Evolutionary conservation across 768 basidiomycete genomes (phyloP).

Genomic region (Cytidiella melzeri): DNA sequence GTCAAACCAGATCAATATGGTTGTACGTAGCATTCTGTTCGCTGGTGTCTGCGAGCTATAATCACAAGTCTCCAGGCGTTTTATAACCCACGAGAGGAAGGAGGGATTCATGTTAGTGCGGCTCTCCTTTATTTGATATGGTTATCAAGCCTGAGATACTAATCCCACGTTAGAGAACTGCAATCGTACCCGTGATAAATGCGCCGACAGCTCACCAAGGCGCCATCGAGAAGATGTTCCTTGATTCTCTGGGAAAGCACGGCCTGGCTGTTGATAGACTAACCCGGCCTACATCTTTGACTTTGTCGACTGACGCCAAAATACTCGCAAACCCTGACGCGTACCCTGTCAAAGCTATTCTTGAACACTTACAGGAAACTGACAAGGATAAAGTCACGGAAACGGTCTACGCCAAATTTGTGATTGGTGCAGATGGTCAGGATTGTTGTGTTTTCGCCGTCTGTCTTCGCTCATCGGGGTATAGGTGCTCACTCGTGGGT

Average conservation of each 20-base stretch:
- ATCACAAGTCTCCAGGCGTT: constrained; percentile 44
- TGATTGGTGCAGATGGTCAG: constrained; percentile 71
- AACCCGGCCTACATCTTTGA: constrained; percentile 40
- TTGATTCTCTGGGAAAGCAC: constrained; percentile 43
- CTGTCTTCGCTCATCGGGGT: background rate
- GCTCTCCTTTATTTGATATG: constrained; percentile 39
- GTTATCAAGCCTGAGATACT: background rate
- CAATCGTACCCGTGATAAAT: background rate
- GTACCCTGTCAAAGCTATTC: constrained; percentile 32
- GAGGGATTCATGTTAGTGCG: constrained; percentile 56
- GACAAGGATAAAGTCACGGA: constrained; percentile 38
- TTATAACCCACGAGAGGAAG: constrained; percentile 65
- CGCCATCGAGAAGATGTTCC: constrained; percentile 51
- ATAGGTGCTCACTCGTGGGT: constrained; percentile 32
- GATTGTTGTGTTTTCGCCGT: too few relatives aligned
- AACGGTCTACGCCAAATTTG: constrained; percentile 63
- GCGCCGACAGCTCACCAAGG: constrained; percentile 51
- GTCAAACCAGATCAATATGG: constrained; percentile 62
- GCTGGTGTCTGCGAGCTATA: background rate
- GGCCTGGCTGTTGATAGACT: constrained; percentile 48
- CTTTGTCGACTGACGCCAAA: constrained; percentile 35
- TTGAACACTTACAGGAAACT: constrained; percentile 33
- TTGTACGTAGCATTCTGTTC: constrained; percentile 35
- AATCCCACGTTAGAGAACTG: background rate
- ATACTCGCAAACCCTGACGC: constrained; percentile 35